A percentile compares a stretch with the other conserved stretches of the same genome.
These are phyloP conservation scores for Nicotiana noctiflora DNA, from an alignment of 257 asterid genomes.

Conservation along the genomic window DNA sequence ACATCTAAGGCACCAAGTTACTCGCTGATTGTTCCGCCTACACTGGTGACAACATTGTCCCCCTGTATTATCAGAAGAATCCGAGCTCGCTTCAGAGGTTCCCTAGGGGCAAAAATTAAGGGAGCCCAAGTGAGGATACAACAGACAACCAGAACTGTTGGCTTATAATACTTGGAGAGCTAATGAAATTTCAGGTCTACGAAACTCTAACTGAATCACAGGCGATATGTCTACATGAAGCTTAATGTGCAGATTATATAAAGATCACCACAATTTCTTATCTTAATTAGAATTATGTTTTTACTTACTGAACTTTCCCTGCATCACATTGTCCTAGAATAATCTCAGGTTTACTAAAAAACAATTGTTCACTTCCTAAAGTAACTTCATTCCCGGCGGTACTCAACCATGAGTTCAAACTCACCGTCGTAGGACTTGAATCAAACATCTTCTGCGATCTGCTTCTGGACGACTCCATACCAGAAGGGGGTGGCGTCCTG, in stretches of 20 bases:
- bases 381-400: background rate
- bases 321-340: background rate
- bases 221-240: background rate
- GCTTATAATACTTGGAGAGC: background rate
- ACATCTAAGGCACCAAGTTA: conserved; percentile 86
- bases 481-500: conserved; percentile 58
- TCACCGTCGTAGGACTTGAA: conserved; percentile 58
- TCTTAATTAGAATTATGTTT: background rate
- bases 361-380: background rate
- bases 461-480: conserved; percentile 67
- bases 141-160: background rate
- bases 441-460: conserved; percentile 56
- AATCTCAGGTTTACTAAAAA: background rate
- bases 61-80: conserved; percentile 73
- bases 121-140: conserved; percentile 6
- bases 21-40: conserved; percentile 50
- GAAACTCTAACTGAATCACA: background rate
- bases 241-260: background rate
- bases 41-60: conserved; percentile 97
- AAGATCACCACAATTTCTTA: background rate
- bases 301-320: background rate
- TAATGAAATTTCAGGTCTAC: background rate
- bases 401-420: conserved; percentile 22
- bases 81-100: conserved; percentile 67
- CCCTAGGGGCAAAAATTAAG: conserved; percentile 35